phyloP scores from a whole-genome alignment of 768 basidiomycete species.

The Postia placenta region DNA sequence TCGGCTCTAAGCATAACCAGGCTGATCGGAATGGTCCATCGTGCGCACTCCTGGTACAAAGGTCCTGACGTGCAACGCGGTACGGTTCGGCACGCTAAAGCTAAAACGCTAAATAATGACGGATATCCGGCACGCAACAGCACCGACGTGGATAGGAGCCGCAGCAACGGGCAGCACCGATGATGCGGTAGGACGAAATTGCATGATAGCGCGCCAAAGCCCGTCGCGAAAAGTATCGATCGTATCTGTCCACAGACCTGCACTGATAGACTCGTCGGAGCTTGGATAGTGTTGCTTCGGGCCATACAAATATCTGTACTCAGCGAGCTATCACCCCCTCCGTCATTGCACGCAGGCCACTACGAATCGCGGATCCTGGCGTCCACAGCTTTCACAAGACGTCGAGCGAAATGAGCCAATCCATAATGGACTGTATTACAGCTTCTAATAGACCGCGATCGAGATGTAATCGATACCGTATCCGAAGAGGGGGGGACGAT shows the following conservation, averaged over 20 bases:
- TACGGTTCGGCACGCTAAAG: conserved; percentile 23
- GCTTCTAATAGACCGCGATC: background rate
- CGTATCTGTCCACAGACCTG: background rate
- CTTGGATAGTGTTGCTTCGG: background rate
- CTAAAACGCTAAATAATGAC: conserved; percentile 25
- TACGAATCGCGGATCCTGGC: too few relatives aligned
- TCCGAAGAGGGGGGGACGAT: background rate
- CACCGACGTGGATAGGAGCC: conserved; percentile 4
- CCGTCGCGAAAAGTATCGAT: conserved; percentile 7
- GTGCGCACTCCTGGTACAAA: conserved; percentile 2
- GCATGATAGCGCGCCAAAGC: conserved; percentile 7
- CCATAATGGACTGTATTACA: too few relatives aligned
- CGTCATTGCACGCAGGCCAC: too few relatives aligned
- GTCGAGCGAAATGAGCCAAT: too few relatives aligned
- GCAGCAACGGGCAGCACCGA: conserved; percentile 1
- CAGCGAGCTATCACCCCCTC: background rate
- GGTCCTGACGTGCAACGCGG: conserved; percentile 5
- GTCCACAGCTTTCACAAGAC: too few relatives aligned
- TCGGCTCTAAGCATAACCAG: conserved; percentile 6
- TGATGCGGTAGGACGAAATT: conserved; percentile 3
- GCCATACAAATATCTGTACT: background rate
- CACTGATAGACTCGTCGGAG: background rate
- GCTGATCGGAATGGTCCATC: conserved; percentile 18
- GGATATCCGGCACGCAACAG: conserved; percentile 1
- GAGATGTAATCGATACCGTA: conserved; percentile 6